Evolutionary conservation across 169 alveolate genomes (phyloP).

Genomic region (Cryptosporidium sp.): DNA sequence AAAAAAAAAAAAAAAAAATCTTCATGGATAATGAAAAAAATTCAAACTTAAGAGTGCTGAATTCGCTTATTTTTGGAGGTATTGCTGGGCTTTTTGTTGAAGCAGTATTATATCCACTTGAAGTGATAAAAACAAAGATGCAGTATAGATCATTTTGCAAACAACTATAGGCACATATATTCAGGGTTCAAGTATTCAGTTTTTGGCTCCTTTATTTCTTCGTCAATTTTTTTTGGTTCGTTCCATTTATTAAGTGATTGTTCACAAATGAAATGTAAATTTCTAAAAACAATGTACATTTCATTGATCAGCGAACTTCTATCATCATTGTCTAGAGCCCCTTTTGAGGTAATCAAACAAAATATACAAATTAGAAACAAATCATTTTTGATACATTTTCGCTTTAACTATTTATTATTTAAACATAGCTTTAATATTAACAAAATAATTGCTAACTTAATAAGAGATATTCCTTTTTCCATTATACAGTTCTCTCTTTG

Average conservation of each 20-base stretch:
- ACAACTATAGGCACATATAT: background rate
- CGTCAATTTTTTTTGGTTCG: background rate
- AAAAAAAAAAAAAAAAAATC: background rate
- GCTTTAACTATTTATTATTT: background rate
- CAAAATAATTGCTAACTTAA: background rate
- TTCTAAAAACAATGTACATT: background rate
- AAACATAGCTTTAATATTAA: background rate
- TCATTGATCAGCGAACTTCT: background rate
- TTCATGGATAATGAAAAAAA: background rate
- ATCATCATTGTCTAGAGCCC: background rate
- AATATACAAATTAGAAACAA: background rate
- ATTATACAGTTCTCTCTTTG: background rate
- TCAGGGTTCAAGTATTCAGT: background rate
- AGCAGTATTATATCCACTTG: conserved; percentile 83
- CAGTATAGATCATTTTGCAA: conserved; percentile 44
- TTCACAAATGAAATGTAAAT: background rate
- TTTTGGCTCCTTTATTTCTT: background rate
- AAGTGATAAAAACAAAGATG: conserved; percentile 82
- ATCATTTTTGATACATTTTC: background rate
- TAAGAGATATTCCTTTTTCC: background rate
- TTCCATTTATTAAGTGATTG: background rate
- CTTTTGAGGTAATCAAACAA: background rate
- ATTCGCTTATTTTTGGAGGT: conserved; percentile 80
- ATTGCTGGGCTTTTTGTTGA: conserved; percentile 84
- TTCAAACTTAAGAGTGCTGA: background rate